Conservation (phyloP, 805 yeast species). For the Schwanniomyces occidentalis region DNA sequence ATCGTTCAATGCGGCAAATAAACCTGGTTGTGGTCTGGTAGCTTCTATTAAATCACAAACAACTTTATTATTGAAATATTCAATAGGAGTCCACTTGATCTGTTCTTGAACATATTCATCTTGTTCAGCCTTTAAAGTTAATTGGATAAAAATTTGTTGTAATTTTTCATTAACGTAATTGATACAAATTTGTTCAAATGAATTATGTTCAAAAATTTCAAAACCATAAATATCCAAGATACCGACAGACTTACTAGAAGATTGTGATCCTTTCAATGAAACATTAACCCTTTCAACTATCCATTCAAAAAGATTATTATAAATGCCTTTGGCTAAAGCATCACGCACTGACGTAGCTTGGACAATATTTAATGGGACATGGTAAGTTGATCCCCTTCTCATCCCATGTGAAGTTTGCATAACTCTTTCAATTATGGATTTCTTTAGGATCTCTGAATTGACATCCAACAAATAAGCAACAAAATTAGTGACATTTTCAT, state of each 20-base stretch:
- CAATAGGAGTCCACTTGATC: slow-evolving; percentile 96
- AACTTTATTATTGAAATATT: slow-evolving; percentile 92
- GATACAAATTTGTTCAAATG: slow-evolving; percentile 93
- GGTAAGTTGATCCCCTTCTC: slow-evolving; percentile 89
- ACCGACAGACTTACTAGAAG: slow-evolving; percentile 69
- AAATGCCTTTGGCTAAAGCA: slow-evolving; percentile 92
- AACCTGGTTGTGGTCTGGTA: slow-evolving; percentile 86
- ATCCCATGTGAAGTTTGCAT: slow-evolving; percentile 90
- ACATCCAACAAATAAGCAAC: slow-evolving; percentile 91
- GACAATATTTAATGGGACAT: slow-evolving; percentile 85
- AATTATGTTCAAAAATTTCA: slow-evolving; percentile 92
- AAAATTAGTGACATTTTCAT: slow-evolving; percentile 88
- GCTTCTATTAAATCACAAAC: slow-evolving; percentile 97
- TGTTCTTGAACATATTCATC: slow-evolving; percentile 95
- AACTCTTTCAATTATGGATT: slow-evolving; percentile 73
- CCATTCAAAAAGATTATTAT: slow-evolving; percentile 94
- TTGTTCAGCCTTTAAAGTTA: slow-evolving; percentile 95
- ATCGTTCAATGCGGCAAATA: slow-evolving; percentile 94
- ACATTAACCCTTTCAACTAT: slow-evolving; percentile 87
- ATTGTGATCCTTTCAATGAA: slow-evolving; percentile 52
- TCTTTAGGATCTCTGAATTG: slow-evolving; percentile 61
- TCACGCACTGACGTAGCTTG: slow-evolving; percentile 96
- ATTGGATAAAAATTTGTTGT: slow-evolving; percentile 94
- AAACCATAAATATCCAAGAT: slow-evolving; percentile 95
- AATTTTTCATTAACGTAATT: slow-evolving; percentile 94